Base-by-base conservation (phyloP, 495 filamentous ascomycete genomes). In the Hypoxylon perforatum region DNA sequence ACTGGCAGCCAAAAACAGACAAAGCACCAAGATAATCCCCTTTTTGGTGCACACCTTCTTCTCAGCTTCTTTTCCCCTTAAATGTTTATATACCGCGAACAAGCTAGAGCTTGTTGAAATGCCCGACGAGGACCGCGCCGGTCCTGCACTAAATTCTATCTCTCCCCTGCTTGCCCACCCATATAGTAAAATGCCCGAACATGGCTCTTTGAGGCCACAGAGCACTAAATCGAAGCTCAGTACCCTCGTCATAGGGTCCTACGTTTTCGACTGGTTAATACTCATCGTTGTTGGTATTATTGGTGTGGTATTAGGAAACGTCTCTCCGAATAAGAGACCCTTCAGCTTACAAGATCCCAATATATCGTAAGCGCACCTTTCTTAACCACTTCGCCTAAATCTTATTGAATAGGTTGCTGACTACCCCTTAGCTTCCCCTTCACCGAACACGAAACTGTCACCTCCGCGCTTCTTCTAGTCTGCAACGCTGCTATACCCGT, bases 381-480 rank as follows among this genome's bases (percentile, higher is more conserved):
- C 61, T 44, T 19, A 39, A 70, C 82, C 79, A 56, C 65, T 73
- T 61, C 84, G n/a, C n/a, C n/a, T n/a, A n/a, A n/a, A n/a, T n/a
- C n/a, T n/a, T 86, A 64, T 79, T 84, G n/a, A 61, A 76, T 51
- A 81, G 74, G 74, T 75, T 81, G 86, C 70, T 89, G 87, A 71
- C 82, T 77, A 67, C 85, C 85, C 85, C 66, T 7, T 51, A 84
- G 81, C 25, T 96, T 93, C 61, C 92, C 92, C 10, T 92, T 86
- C 66, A 89, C 90, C 59, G 83, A 80, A 0, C 80, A 91, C 21
- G 92, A 96, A 75, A 91, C 90, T 11, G 86, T 96, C 18, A 84
- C 87, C 0, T 86, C 89, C 12, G 68, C 75, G 44, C 69, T 85
- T 18, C 83, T 89, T 11, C 76, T 87, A 17, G 67, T 88, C 28